phyloP scores from a whole-genome alignment of 2,329 filamentous ascomycete genomes.

The Celoporthe dispersa region DNA sequence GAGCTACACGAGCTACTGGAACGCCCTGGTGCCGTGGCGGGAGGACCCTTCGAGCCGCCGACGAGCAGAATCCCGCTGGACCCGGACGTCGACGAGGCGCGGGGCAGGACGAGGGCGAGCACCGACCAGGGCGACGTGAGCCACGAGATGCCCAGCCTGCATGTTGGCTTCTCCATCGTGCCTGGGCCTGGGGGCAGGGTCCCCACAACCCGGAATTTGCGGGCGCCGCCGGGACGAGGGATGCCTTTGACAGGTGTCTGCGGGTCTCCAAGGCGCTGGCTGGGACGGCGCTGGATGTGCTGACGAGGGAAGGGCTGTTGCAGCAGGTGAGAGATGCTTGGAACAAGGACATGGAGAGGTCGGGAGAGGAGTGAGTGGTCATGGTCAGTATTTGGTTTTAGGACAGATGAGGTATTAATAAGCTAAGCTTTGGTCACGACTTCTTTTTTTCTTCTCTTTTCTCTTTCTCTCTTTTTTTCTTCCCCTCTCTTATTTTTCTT shows the following conservation, averaged over 20 bases:
- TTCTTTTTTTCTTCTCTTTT: not conserved
- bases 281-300: constrained; percentile 52
- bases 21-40: constrained; percentile 42
- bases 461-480: no score
- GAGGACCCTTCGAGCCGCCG: constrained; percentile 18
- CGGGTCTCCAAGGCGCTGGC: constrained; percentile 54
- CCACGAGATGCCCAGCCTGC: constrained; percentile 60
- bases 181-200: constrained; percentile 48
- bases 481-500: no score
- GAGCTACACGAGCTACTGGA: constrained; percentile 52
- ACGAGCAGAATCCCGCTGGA: constrained; percentile 32
- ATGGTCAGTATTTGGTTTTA: not conserved
- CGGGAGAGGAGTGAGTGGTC: not conserved
- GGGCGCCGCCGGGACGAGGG: constrained; percentile 51
- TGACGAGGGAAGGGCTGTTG: constrained; percentile 47
- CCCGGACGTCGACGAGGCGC: constrained; percentile 46
- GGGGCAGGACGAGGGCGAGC: constrained; percentile 53
- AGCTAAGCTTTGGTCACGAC: not conserved
- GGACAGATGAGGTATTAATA: not conserved
- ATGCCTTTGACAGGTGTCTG: constrained; percentile 51
- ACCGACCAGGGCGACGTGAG: constrained; percentile 65
- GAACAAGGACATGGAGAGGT: constrained; percentile 35
- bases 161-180: constrained; percentile 53
- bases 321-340: constrained; percentile 48
- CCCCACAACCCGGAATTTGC: constrained; percentile 60